phyloP scores from a whole-genome alignment of 495 filamentous ascomycete species.

The Viridothelium virens region DNA sequence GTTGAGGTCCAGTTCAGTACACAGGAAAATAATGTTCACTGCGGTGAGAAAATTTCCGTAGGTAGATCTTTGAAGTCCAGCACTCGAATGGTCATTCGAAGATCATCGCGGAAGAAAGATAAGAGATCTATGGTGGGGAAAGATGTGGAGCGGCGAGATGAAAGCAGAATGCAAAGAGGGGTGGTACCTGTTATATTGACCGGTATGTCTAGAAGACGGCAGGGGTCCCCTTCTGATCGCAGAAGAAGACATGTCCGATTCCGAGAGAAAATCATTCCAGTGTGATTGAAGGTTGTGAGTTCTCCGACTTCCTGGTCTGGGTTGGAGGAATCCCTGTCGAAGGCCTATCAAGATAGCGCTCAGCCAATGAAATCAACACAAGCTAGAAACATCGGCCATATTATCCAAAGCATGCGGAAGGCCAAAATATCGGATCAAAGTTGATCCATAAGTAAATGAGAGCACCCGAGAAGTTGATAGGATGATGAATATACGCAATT shows the following conservation, averaged over 20 bases:
- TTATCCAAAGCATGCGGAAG: neutral
- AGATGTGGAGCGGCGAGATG: neutral
- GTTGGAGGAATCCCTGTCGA: neutral
- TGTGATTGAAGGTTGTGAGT: neutral
- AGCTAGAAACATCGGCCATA: neutral
- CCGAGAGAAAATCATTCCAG: neutral
- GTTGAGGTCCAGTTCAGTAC: neutral
- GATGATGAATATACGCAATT: neutral
- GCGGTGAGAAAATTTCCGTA: no score
- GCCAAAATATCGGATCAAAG: neutral
- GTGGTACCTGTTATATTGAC: no score
- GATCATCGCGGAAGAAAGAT: neutral
- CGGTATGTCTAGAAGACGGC: no score
- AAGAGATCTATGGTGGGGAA: neutral
- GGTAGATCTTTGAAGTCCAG: no score
- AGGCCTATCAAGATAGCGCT: neutral
- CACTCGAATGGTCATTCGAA: no score
- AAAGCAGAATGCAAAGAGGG: no score
- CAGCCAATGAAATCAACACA: neutral
- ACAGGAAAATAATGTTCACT: no score
- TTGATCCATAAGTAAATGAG: neutral
- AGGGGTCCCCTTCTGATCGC: neutral
- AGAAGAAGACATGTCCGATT: neutral
- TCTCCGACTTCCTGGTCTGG: neutral
- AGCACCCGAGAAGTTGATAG: neutral